A percentile compares a stretch with the other conserved stretches of the same genome.
These are phyloP conservation scores for Tricholoma sp. DNA, from an alignment of 768 basidiomycete genomes.

Conservation along the genomic window DNA sequence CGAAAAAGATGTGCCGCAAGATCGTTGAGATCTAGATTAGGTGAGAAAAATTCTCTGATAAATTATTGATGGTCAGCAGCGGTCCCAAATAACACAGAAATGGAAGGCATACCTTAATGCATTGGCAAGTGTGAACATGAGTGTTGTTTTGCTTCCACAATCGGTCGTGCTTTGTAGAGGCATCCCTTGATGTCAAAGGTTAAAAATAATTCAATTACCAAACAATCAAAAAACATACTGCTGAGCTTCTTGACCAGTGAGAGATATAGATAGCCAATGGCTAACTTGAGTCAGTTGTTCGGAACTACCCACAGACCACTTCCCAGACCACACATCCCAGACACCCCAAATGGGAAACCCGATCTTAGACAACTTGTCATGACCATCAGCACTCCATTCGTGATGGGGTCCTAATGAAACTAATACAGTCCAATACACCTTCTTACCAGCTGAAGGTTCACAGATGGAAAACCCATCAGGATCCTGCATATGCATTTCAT, in stretches of 20 bases:
- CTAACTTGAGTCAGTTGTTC: conserved; percentile 19
- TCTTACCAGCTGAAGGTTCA: conserved; percentile 22
- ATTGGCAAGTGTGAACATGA: conserved; percentile 23
- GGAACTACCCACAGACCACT: conserved; percentile 29
- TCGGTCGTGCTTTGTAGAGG: conserved; percentile 29
- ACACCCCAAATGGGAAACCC: conserved; percentile 28
- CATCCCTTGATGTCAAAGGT: conserved; percentile 18
- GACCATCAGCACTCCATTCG: too few species aligned
- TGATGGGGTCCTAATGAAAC: too few species aligned
- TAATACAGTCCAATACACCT: conserved; percentile 13
- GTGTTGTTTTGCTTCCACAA: conserved; percentile 24
- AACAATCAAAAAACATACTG: neutral
- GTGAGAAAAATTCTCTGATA: neutral
- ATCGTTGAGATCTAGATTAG: neutral
- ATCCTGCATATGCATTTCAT: conserved; percentile 18
- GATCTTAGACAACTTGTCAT: conserved; percentile 19
- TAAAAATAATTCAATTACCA: neutral
- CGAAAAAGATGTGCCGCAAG: neutral
- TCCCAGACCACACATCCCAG: conserved; percentile 19
- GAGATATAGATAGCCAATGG: conserved; percentile 25
- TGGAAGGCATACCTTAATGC: conserved; percentile 17
- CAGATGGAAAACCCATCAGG: conserved; percentile 18
- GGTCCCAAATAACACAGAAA: too few species aligned
- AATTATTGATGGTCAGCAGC: neutral
- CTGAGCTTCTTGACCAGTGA: conserved; percentile 8